Evolutionary conservation across 1,284 basidiomycete genomes (phyloP).

Genomic region (Nidula niveotomentosa): DNA sequence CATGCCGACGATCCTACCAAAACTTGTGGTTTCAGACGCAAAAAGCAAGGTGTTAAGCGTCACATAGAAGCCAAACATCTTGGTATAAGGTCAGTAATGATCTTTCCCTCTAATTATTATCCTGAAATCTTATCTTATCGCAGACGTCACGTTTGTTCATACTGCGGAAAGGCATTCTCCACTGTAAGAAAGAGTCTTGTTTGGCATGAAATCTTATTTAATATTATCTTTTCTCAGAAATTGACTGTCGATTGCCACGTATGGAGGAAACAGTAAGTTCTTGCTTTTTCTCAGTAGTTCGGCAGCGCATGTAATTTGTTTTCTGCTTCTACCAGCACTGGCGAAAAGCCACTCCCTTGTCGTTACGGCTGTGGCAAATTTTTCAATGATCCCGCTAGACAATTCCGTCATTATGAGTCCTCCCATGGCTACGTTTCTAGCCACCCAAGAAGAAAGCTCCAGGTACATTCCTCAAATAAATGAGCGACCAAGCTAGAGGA

Average conservation of each 20-base stretch:
- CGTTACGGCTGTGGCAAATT: conserved; percentile 46
- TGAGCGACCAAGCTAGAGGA: no score
- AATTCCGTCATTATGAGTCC: conserved; percentile 11
- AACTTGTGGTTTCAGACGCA: conserved; percentile 50
- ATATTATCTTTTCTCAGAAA: neutral
- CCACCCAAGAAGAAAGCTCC: neutral
- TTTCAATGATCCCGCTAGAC: conserved; percentile 64
- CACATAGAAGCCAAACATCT: conserved; percentile 67
- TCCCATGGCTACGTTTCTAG: conserved; percentile 8
- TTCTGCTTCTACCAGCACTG: conserved; percentile 37
- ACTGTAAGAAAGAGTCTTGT: neutral
- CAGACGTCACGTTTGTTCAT: neutral
- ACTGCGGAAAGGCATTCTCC: conserved; percentile 3
- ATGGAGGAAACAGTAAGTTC: conserved; percentile 7
- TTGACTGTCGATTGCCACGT: neutral
- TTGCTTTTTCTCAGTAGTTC: neutral
- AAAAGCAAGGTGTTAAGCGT: conserved; percentile 68
- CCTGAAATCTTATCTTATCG: conserved; percentile 31
- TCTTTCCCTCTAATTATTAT: neutral
- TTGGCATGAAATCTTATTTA: neutral
- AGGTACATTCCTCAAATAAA: no score
- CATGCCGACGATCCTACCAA: neutral
- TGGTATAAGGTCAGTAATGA: conserved; percentile 48
- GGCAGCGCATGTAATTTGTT: conserved; percentile 4
- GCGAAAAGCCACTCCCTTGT: conserved; percentile 54